phyloP scores from a whole-genome alignment of 345 rosid species.

The Salix exigua region DNA sequence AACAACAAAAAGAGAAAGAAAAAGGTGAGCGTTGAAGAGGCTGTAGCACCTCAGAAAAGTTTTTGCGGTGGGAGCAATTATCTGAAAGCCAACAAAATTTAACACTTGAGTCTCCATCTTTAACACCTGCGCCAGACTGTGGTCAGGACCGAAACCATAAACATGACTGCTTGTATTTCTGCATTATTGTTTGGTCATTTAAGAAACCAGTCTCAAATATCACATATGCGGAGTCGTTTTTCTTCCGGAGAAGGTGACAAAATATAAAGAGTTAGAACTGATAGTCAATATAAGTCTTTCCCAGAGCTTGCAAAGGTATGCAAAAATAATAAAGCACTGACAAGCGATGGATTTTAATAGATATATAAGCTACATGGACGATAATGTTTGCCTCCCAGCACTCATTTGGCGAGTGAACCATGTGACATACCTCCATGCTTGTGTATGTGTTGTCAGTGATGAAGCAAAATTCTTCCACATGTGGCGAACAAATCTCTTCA shows the following conservation, averaged over 20 bases:
- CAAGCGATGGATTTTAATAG: background rate
- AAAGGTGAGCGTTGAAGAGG: conserved; percentile 1
- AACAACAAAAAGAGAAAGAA: background rate
- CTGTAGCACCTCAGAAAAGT: conserved; percentile 71
- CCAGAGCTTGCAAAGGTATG: background rate
- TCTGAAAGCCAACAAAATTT: conserved; percentile 62
- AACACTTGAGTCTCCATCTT: conserved; percentile 69
- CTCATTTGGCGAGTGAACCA: background rate
- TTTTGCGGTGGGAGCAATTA: conserved; percentile 69
- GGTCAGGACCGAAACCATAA: conserved; percentile 6
- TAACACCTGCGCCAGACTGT: conserved; percentile 47
- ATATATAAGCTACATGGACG: background rate
- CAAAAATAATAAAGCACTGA: background rate
- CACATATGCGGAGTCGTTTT: background rate
- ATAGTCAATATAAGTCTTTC: background rate
- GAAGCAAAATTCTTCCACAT: conserved; percentile 83
- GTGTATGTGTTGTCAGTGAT: conserved; percentile 86
- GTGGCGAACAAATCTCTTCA: conserved; percentile 85
- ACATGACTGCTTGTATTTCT: background rate
- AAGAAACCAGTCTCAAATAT: background rate
- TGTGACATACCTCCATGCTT: conserved; percentile 54
- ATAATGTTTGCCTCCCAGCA: background rate
- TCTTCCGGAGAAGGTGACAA: background rate
- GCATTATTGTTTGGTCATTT: background rate
- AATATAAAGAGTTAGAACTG: background rate